phyloP scores from a whole-genome alignment of 2,329 filamentous ascomycete genomes.

The Onygenales sp. region DNA sequence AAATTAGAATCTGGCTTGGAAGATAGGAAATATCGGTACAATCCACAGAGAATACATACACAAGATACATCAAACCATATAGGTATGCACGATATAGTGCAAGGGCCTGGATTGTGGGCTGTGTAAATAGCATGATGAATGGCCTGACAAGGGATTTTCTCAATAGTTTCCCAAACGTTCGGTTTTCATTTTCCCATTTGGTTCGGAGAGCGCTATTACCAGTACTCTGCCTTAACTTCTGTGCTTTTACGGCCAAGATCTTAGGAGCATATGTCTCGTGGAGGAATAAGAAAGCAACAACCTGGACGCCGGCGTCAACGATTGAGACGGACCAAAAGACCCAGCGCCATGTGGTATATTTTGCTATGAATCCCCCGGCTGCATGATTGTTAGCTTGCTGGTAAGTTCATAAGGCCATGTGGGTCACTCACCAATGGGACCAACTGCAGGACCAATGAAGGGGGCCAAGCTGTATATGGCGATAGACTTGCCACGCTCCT shows the following conservation, averaged over 20 bases:
- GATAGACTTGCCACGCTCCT: slow-evolving; percentile 54
- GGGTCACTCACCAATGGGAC: slow-evolving; percentile 40
- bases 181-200: slow-evolving; percentile 20
- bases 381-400: slow-evolving; percentile 1
- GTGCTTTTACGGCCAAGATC: slow-evolving; percentile 50
- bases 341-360: slow-evolving; percentile 62
- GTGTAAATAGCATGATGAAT: slow-evolving; percentile 46
- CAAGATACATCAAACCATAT: slow-evolving; percentile 56
- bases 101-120: slow-evolving; percentile 51
- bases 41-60: slow-evolving; percentile 18
- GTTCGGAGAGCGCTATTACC: slow-evolving; percentile 18
- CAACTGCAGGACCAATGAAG: slow-evolving; percentile 55
- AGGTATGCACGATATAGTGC: slow-evolving; percentile 48
- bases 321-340: slow-evolving; percentile 61
- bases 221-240: slow-evolving; percentile 31
- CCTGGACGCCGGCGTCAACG: slow-evolving; percentile 50
- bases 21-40: neutral
- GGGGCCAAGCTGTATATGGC: slow-evolving; percentile 55
- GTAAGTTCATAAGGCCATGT: neutral
- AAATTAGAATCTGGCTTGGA: neutral
- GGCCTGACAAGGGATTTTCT: slow-evolving; percentile 43
- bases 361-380: slow-evolving; percentile 54
- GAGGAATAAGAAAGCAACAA: slow-evolving; percentile 52
- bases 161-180: slow-evolving; percentile 22
- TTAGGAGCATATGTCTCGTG: slow-evolving; percentile 58